These are phyloP conservation scores for Camillea tinctor DNA, from an alignment of 2,329 filamentous ascomycete genomes.

Conservation along the genomic window DNA sequence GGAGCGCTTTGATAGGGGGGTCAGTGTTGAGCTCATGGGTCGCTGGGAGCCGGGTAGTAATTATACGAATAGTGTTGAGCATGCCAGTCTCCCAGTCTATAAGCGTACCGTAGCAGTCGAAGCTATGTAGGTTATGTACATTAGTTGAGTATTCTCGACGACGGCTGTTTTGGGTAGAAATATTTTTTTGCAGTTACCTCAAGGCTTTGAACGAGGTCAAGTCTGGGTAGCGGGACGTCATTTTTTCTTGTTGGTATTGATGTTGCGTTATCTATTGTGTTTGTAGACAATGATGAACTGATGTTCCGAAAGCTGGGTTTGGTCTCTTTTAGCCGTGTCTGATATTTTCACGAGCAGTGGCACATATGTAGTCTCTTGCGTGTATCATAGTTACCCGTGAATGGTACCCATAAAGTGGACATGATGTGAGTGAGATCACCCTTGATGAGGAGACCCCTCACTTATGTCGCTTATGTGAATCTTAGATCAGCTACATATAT, in stretches of 20 bases:
- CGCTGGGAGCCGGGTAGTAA: conserved; percentile 38
- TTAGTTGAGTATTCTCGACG: background rate
- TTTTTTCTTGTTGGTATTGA: conserved; percentile 8
- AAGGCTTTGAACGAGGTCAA: conserved; percentile 30
- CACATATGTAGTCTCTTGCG: background rate
- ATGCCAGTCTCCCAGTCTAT: conserved; percentile 77
- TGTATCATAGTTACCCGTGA: background rate
- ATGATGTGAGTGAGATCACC: background rate
- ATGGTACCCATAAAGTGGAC: background rate
- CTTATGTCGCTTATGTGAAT: background rate
- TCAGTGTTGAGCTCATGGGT: conserved; percentile 37
- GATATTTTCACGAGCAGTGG: no score
- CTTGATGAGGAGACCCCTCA: background rate
- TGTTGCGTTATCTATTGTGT: background rate
- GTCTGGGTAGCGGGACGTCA: conserved; percentile 26
- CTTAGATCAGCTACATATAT: background rate
- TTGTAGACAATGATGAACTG: background rate
- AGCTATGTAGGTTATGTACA: conserved; percentile 41
- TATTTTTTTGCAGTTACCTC: conserved; percentile 23
- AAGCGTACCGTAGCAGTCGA: conserved; percentile 79
- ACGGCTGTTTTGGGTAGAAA: background rate
- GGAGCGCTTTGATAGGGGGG: conserved; percentile 39
- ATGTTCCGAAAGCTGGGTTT: no score
- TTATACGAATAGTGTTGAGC: conserved; percentile 48
- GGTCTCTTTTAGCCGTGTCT: no score